Conservation (phyloP, 1,139 yeast species). For the Geotrichum carabidarum region DNA sequence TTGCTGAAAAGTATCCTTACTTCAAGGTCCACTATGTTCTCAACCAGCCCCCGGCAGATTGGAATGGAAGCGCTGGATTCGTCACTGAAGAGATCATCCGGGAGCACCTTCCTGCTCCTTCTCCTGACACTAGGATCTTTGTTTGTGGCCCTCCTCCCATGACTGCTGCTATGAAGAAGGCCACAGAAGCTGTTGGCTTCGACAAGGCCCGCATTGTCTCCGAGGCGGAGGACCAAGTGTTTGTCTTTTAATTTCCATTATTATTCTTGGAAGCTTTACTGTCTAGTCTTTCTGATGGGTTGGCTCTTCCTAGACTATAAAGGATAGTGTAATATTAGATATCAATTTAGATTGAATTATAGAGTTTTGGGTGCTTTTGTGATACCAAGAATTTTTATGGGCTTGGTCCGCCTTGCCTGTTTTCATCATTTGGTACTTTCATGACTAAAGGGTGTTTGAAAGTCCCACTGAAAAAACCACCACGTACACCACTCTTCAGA, state of each 20-base stretch:
- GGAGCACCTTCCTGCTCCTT: conserved; percentile 59
- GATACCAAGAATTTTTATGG: too few relatives aligned
- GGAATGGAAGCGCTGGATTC: conserved; percentile 81
- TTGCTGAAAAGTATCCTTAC: conserved; percentile 59
- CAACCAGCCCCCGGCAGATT: conserved; percentile 61
- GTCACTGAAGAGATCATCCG: conserved; percentile 73
- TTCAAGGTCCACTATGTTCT: conserved; percentile 71
- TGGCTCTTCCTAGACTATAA: too few relatives aligned
- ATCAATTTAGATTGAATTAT: too few relatives aligned
- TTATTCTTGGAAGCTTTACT: background rate
- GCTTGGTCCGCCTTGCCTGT: too few relatives aligned
- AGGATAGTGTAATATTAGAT: too few relatives aligned
- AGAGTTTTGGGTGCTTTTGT: too few relatives aligned
- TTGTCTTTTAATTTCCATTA: conserved; percentile 51
- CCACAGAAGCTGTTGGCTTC: conserved; percentile 70
- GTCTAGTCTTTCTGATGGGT: too few relatives aligned
- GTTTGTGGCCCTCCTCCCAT: conserved; percentile 95
- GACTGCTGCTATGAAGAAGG: conserved; percentile 75
- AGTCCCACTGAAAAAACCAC: background rate
- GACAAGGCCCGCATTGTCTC: conserved; percentile 87
- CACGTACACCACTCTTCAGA: conserved; percentile 3
- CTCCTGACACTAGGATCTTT: conserved; percentile 63
- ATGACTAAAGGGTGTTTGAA: too few relatives aligned
- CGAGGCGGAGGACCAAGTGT: conserved; percentile 88
- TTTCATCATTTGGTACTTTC: too few relatives aligned